These are phyloP conservation scores for Hordeum pubiflorum DNA, from an alignment of 202 grass and related monocot species.

Conservation along the genomic window DNA sequence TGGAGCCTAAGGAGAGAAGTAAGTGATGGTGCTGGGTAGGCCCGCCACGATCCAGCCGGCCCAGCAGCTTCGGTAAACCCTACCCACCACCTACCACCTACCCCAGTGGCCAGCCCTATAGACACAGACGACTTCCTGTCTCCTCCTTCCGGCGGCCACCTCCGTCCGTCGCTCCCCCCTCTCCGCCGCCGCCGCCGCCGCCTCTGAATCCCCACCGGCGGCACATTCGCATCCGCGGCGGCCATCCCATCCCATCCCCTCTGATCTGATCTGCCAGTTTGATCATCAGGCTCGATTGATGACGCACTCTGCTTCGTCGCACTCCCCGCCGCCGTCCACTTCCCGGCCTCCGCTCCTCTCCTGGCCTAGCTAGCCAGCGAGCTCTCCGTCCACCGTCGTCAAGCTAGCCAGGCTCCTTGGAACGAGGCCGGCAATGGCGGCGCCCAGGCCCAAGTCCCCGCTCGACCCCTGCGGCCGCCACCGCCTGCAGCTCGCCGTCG, in stretches of 20 bases:
- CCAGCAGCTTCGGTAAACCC: background rate
- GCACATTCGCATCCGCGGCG: too few species aligned
- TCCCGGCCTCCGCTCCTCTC: background rate
- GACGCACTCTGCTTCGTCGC: background rate
- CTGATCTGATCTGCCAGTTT: background rate
- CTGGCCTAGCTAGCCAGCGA: background rate
- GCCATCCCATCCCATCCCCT: too few species aligned
- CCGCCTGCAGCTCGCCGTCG: slow-evolving; percentile 61
- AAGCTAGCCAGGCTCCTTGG: background rate
- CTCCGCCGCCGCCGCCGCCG: too few species aligned
- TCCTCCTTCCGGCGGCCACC: background rate
- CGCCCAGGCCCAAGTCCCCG: slow-evolving; percentile 58
- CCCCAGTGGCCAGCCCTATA: background rate
- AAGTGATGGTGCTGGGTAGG: background rate
- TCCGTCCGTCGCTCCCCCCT: background rate
- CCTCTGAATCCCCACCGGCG: background rate
- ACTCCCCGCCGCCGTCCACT: background rate
- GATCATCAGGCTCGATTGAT: background rate
- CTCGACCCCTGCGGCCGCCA: slow-evolving; percentile 74
- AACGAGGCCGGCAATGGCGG: background rate
- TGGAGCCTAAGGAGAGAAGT: background rate
- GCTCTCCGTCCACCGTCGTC: background rate
- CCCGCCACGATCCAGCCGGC: background rate
- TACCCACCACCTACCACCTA: background rate
- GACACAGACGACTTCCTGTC: background rate